These are phyloP conservation scores for Chamaenerion angustifolium DNA, from an alignment of 345 rosid genomes.

Conservation along the genomic window DNA sequence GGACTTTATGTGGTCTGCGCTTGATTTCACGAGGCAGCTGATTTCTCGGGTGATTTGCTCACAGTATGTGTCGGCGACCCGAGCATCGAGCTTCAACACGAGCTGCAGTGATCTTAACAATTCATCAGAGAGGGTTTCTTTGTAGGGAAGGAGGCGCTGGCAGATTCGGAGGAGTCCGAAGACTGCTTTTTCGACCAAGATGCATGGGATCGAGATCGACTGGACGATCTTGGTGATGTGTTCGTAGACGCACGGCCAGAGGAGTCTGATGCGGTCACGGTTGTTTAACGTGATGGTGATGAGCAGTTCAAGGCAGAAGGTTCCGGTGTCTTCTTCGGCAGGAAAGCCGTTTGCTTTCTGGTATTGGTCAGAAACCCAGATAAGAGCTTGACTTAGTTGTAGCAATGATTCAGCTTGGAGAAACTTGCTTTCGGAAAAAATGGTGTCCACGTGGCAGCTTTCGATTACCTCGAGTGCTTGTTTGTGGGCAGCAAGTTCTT, in stretches of 20 bases:
- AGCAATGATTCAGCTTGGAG: conserved; percentile 86
- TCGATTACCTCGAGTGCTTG: conserved; percentile 85
- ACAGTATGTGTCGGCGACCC: conserved; percentile 95
- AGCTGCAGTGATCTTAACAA: conserved; percentile 93
- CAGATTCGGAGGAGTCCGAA: conserved; percentile 93
- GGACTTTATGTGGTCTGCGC: conserved; percentile 85
- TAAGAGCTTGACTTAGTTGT: conserved; percentile 88
- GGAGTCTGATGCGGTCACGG: conserved; percentile 82
- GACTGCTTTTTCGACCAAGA: conserved; percentile 85
- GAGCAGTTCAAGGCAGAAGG: conserved; percentile 90
- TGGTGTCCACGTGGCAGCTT: conserved; percentile 94
- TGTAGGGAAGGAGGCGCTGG: conserved; percentile 95
- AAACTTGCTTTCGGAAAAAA: conserved; percentile 91
- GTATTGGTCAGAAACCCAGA: conserved; percentile 91
- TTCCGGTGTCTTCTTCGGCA: conserved; percentile 97
- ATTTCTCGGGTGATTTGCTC: conserved; percentile 93
- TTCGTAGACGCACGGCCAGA: conserved; percentile 97
- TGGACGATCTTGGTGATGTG: conserved; percentile 93
- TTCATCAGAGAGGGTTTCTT: conserved; percentile 96
- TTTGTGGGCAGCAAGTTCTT: conserved; percentile 95
- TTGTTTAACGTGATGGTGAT: conserved; percentile 92
- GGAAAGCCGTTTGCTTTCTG: conserved; percentile 78
- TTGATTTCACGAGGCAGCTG: conserved; percentile 86
- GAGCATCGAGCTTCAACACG: conserved; percentile 92
- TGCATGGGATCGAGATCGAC: conserved; percentile 88